Conservation (phyloP, 208 protist genomes). For the Acanthamoeba triangularis region DNA sequence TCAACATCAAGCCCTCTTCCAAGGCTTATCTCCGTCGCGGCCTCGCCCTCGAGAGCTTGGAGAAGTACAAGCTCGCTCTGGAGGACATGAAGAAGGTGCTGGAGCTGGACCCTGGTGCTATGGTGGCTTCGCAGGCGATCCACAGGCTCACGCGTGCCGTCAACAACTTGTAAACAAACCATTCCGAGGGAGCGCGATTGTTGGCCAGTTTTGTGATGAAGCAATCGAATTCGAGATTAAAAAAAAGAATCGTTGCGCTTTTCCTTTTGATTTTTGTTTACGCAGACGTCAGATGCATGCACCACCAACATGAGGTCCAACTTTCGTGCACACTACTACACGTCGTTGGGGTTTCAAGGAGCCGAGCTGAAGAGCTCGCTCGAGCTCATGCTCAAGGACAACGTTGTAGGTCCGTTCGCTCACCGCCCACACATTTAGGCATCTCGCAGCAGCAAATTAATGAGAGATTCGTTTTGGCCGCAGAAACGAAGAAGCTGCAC, state of each 20-base stretch:
- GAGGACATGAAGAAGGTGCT: slow-evolving; percentile 87
- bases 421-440: background rate
- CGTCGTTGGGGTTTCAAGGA: slow-evolving; percentile 48
- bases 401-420: background rate
- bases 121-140: slow-evolving; percentile 64
- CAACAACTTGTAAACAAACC: slow-evolving; percentile 65
- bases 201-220: slow-evolving; percentile 15
- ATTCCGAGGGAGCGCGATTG: background rate
- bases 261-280: background rate
- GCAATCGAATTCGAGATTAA: background rate
- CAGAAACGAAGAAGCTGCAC: slow-evolving; percentile 4
- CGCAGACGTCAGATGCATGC: background rate
- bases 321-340: slow-evolving; percentile 61
- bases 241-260: background rate
- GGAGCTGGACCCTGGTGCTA: slow-evolving; percentile 12
- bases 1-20: slow-evolving; percentile 96
- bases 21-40: slow-evolving; percentile 95
- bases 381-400: slow-evolving; percentile 62
- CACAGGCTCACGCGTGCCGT: slow-evolving; percentile 54
- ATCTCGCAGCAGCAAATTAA: too few relatives aligned
- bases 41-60: slow-evolving; percentile 95
- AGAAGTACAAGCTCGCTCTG: slow-evolving; percentile 97
- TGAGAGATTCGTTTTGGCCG: background rate
- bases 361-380: slow-evolving; percentile 60
- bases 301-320: background rate